Conservation (phyloP, 306 rosid genomes). For the Comarum palustre region DNA sequence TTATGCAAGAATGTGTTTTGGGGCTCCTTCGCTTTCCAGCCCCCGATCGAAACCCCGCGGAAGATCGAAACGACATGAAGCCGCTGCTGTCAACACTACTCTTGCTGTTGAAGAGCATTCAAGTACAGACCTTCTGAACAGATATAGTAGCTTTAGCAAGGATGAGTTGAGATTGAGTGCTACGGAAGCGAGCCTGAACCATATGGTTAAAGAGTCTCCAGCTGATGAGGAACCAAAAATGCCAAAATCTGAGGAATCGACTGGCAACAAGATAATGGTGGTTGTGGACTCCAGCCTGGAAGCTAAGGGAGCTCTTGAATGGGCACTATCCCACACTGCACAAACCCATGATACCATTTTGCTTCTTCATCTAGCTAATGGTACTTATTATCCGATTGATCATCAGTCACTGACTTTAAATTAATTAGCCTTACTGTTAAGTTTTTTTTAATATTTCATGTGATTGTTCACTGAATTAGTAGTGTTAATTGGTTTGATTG, state of each 20-base stretch:
- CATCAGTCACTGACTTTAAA: not conserved
- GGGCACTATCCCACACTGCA: constrained; percentile 81
- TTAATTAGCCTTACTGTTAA: not conserved
- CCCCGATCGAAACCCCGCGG: not conserved
- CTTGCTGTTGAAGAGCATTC: not conserved
- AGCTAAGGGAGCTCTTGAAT: constrained; percentile 78
- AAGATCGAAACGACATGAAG: not conserved
- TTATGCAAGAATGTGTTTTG: constrained; percentile 42
- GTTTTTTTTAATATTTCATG: not conserved
- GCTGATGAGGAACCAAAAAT: not conserved
- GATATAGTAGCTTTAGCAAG: not conserved
- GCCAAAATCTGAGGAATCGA: not conserved
- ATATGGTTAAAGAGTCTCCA: not conserved
- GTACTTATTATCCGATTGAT: not conserved
- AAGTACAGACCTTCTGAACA: not conserved
- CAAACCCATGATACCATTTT: constrained; percentile 56
- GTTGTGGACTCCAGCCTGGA: constrained; percentile 75
- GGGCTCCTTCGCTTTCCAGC: not conserved
- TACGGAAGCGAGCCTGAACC: not conserved
- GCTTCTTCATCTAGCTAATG: constrained; percentile 45
- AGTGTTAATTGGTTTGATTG: not conserved
- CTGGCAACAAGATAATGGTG: constrained; percentile 73
- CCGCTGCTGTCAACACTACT: not conserved
- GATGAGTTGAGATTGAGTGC: not conserved
- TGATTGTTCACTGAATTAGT: not conserved